Evolutionary conservation across 805 yeast species (phyloP).

Genomic region (Saccharomycopsis sp.): DNA sequence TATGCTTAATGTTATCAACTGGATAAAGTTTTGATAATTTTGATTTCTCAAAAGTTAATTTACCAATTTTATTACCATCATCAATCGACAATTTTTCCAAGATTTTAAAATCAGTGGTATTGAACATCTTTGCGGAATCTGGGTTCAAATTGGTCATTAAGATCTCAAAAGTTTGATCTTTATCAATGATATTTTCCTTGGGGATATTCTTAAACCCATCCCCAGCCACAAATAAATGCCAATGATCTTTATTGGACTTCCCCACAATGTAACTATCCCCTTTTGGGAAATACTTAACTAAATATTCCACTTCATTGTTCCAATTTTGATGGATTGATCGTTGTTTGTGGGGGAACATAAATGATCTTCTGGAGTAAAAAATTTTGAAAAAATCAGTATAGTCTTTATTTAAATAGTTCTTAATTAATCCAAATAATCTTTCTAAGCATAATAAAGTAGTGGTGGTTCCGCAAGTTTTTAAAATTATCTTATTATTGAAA

Average conservation of each 20-base stretch:
- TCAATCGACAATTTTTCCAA: too few species aligned
- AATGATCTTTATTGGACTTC: constrained; percentile 68
- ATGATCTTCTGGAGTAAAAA: constrained; percentile 84
- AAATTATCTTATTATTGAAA: constrained; percentile 70
- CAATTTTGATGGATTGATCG: constrained; percentile 72
- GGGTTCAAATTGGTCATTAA: constrained; percentile 80
- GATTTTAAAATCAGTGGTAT: constrained; percentile 37
- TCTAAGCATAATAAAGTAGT: constrained; percentile 74
- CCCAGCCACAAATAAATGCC: constrained; percentile 78
- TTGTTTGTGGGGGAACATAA: constrained; percentile 88
- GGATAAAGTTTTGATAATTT: constrained; percentile 54
- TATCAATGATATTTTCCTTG: constrained; percentile 3
- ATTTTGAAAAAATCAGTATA: constrained; percentile 38
- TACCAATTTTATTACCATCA: constrained; percentile 72
- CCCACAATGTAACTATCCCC: constrained; percentile 74
- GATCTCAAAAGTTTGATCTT: constrained; percentile 75
- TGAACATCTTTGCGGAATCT: constrained; percentile 45
- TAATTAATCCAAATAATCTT: constrained; percentile 44
- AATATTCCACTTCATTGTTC: constrained; percentile 65
- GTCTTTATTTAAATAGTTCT: constrained; percentile 32
- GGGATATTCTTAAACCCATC: constrained; percentile 18
- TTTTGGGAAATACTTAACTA: constrained; percentile 52
- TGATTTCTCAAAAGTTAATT: constrained; percentile 50
- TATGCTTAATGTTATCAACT: constrained; percentile 6
- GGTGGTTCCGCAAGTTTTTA: constrained; percentile 96